A percentile compares a stretch with the other conserved stretches of the same genome.
These are phyloP conservation scores for Arachnomyces sp. DNA, from an alignment of 2,329 filamentous ascomycete species.

Conservation along the genomic window DNA sequence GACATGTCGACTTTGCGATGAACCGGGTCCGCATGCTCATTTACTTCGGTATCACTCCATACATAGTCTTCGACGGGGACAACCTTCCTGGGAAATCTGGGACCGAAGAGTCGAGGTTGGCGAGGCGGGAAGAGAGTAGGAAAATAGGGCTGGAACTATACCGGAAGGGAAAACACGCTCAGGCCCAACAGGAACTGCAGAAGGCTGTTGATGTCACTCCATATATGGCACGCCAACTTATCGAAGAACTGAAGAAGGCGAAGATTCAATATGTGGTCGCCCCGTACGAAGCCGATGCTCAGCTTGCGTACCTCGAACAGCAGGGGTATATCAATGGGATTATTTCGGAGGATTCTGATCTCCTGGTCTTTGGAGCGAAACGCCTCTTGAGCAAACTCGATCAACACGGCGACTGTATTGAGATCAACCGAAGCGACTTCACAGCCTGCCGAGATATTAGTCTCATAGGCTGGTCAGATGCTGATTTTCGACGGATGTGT, in stretches of 20 bases:
- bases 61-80: slow-evolving; percentile 92
- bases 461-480: slow-evolving; percentile 83
- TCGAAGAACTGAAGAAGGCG: slow-evolving; percentile 78
- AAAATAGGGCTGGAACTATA: slow-evolving; percentile 68
- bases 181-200: slow-evolving; percentile 79
- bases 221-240: slow-evolving; percentile 84
- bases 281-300: slow-evolving; percentile 95
- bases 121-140: slow-evolving; percentile 67
- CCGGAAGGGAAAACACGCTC: slow-evolving; percentile 67
- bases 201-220: slow-evolving; percentile 95
- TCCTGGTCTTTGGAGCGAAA: slow-evolving; percentile 90
- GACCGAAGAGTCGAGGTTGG: slow-evolving; percentile 71
- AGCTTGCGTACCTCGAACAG: slow-evolving; percentile 86
- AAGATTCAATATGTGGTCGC: slow-evolving; percentile 83
- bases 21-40: slow-evolving; percentile 87
- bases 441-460: slow-evolving; percentile 80
- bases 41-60: slow-evolving; percentile 89
- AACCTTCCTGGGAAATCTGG: slow-evolving; percentile 85
- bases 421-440: slow-evolving; percentile 84
- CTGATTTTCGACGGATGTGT: slow-evolving; percentile 87
- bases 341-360: slow-evolving; percentile 90
- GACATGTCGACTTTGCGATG: slow-evolving; percentile 85
- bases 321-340: slow-evolving; percentile 79
- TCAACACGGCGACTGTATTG: slow-evolving; percentile 84
- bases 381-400: slow-evolving; percentile 88